Evolutionary conservation across 768 basidiomycete genomes (phyloP).

Genomic region (Calocybe cyanea): DNA sequence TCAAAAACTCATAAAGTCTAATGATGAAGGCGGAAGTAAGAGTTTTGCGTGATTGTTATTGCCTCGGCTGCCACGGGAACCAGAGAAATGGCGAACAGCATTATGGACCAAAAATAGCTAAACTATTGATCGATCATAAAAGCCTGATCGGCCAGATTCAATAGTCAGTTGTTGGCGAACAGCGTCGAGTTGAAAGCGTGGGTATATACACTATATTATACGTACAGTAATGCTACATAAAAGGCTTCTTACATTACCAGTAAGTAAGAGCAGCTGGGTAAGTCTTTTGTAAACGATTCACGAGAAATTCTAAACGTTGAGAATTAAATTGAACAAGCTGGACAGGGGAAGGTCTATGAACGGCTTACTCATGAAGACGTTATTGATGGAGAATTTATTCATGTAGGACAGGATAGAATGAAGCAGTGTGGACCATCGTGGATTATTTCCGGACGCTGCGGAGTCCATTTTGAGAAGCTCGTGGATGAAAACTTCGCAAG

Average conservation of each 20-base stretch:
- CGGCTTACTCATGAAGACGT: constrained; percentile 16
- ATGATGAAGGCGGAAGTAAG: too few relatives aligned
- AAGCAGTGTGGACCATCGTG: constrained; percentile 11
- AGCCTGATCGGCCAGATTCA: too few relatives aligned
- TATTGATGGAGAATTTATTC: constrained; percentile 14
- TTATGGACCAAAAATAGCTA: too few relatives aligned
- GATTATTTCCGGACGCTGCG: constrained; percentile 2
- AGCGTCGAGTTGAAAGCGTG: too few relatives aligned
- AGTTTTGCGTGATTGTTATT: too few relatives aligned
- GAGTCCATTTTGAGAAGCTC: constrained; percentile 12
- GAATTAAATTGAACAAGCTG: neutral
- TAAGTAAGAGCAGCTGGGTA: constrained; percentile 7
- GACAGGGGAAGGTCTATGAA: neutral
- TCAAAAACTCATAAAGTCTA: too few relatives aligned
- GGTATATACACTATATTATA: too few relatives aligned
- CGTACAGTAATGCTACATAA: too few relatives aligned
- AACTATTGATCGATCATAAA: too few relatives aligned
- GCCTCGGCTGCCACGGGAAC: too few relatives aligned
- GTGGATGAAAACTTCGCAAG: constrained; percentile 16
- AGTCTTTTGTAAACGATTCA: constrained; percentile 14
- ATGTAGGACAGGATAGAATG: constrained; percentile 15
- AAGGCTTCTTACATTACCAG: constrained; percentile 7
- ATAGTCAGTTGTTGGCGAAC: too few relatives aligned
- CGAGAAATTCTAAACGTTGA: constrained; percentile 9
- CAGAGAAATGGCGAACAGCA: too few relatives aligned